phyloP scores from a whole-genome alignment of 2,329 filamentous ascomycete genomes.

The Dothiorella sarmentorum region DNA sequence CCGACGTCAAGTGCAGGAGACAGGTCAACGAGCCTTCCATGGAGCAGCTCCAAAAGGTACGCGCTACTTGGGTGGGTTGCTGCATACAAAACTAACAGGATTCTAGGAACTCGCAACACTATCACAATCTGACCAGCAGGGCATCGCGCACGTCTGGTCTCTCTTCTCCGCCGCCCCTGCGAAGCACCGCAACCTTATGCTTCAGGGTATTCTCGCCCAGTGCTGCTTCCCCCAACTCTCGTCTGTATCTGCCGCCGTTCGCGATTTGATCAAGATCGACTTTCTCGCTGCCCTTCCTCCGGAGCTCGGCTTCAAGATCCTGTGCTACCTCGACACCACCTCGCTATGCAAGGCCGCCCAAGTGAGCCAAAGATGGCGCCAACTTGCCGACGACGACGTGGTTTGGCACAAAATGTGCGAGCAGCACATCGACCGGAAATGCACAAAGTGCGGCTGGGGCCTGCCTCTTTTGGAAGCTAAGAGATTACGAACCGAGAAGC shows the following conservation, averaged over 20 bases:
- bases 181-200: slow-evolving; percentile 92
- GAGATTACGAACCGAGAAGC: slow-evolving; percentile 79
- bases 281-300: slow-evolving; percentile 84
- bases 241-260: slow-evolving; percentile 83
- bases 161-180: slow-evolving; percentile 92
- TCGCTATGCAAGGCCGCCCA: slow-evolving; percentile 95
- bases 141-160: slow-evolving; percentile 96
- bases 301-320: slow-evolving; percentile 89
- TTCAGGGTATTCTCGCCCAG: slow-evolving; percentile 92
- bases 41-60: slow-evolving; percentile 84
- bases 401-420: slow-evolving; percentile 99
- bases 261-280: slow-evolving; percentile 95
- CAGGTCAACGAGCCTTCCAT: slow-evolving; percentile 95
- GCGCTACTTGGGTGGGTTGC: slow-evolving; percentile 30
- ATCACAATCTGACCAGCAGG: slow-evolving; percentile 82
- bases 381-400: slow-evolving; percentile 91
- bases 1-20: slow-evolving; percentile 87
- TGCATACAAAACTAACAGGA: slow-evolving; percentile 24
- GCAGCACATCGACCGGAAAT: slow-evolving; percentile 91
- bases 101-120: slow-evolving; percentile 74
- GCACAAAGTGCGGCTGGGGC: slow-evolving; percentile 93
- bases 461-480: slow-evolving; percentile 86
- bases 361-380: slow-evolving; percentile 84
- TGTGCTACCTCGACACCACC: slow-evolving; percentile 87
- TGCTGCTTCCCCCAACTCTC: slow-evolving; percentile 98